Evolutionary conservation across 352 stramenopile species (phyloP).

Genomic region (Pythium aristosporum): DNA sequence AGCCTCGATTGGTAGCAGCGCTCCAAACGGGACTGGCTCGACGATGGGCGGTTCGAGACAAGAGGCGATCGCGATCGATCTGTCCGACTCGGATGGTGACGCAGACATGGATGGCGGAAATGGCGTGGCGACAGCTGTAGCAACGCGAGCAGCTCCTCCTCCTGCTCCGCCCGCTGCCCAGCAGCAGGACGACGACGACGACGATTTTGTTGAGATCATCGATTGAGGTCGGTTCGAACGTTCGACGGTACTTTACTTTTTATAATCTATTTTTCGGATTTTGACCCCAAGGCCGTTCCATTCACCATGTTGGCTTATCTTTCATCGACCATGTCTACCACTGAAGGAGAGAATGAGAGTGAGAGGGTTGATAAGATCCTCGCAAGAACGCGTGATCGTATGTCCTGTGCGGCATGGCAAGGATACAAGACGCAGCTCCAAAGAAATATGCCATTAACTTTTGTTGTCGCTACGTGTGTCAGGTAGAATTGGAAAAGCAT

Average conservation of each 20-base stretch:
- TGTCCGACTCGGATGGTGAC: slow-evolving; percentile 17
- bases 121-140: neutral
- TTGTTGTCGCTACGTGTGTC: too few relatives aligned
- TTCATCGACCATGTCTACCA: neutral
- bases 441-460: too few relatives aligned
- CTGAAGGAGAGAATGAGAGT: too few relatives aligned
- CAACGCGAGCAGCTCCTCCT: neutral
- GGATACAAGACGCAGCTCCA: too few relatives aligned
- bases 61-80: slow-evolving; percentile 20
- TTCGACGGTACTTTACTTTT: neutral
- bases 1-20: neutral
- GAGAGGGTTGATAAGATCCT: too few relatives aligned
- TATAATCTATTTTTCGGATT: slow-evolving; percentile 16
- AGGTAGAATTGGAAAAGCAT: too few relatives aligned
- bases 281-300: neutral
- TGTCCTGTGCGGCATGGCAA: too few relatives aligned
- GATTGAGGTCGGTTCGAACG: neutral
- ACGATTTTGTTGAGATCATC: slow-evolving; percentile 25
- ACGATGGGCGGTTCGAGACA: neutral
- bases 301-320: neutral
- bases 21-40: neutral
- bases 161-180: neutral
- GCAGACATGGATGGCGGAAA: neutral
- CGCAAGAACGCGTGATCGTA: too few relatives aligned
- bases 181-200: slow-evolving; percentile 15